A percentile compares a stretch with the other conserved stretches of the same genome.
Conservation (phyloP, 306 rosid species). For the Quercus agrifolia region DNA sequence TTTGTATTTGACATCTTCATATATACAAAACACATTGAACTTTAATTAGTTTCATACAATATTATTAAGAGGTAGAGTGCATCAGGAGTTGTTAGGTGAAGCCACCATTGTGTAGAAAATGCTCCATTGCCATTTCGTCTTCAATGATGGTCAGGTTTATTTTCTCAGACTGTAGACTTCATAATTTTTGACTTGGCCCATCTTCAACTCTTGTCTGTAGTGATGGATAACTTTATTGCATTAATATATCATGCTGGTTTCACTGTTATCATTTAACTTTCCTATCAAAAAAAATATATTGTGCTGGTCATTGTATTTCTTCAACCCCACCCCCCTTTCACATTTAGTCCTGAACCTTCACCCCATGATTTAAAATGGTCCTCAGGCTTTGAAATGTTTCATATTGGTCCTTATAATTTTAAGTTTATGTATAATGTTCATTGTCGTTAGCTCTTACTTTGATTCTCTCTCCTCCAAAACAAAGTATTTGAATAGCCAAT, state of each 20-base stretch:
- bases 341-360: too few relatives aligned
- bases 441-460: too few relatives aligned
- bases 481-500: too few relatives aligned
- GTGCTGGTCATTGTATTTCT: not conserved
- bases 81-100: not conserved
- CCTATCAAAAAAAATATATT: too few relatives aligned
- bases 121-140: not conserved
- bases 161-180: not conserved
- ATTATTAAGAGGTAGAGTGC: not conserved
- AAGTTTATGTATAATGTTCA: too few relatives aligned
- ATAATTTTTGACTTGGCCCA: not conserved
- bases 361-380: too few relatives aligned
- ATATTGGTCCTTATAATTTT: too few relatives aligned
- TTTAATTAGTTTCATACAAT: not conserved
- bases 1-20: not conserved
- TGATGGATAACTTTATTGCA: not conserved
- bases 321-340: too few relatives aligned
- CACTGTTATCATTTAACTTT: too few relatives aligned
- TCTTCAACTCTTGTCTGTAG: not conserved
- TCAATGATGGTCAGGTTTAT: not conserved
- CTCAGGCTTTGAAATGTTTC: too few relatives aligned
- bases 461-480: too few relatives aligned
- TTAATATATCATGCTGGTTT: not conserved
- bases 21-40: not conserved
- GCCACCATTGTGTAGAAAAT: not conserved